phyloP scores from a whole-genome alignment of 2,329 filamentous ascomycete genomes.

The Juglanconis sp. region DNA sequence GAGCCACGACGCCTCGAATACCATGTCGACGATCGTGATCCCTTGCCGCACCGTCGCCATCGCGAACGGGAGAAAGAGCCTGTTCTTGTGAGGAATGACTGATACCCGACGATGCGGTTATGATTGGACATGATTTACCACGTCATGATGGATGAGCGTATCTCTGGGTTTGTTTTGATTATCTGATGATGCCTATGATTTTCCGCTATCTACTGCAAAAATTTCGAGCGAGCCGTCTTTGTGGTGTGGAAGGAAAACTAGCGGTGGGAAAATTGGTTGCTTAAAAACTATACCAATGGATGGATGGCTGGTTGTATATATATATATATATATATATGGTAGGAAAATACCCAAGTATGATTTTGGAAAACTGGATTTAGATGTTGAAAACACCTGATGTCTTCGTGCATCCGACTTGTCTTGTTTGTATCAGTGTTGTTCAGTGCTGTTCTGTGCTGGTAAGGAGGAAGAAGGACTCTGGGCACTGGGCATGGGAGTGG shows the following conservation, averaged over 20 bases:
- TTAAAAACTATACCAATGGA: neutral
- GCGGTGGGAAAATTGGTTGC: neutral
- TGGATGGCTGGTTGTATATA: neutral
- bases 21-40: constrained; percentile 25
- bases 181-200: neutral
- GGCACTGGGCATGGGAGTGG: no score
- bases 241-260: neutral
- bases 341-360: neutral
- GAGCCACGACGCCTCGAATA: constrained; percentile 30
- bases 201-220: neutral
- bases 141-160: constrained; percentile 1
- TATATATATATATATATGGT: constrained; percentile 4
- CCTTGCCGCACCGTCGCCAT: constrained; percentile 28
- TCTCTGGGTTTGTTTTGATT: neutral
- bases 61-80: constrained; percentile 23
- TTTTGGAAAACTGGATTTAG: neutral
- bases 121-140: neutral
- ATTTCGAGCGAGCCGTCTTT: neutral
- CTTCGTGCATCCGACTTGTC: no score
- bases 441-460: no score
- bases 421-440: no score
- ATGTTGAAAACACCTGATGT: no score
- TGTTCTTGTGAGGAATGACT: constrained; percentile 20
- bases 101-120: neutral
- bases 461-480: no score